These are phyloP conservation scores for Stemphylium vesicarium DNA, from an alignment of 2,329 filamentous ascomycete species.

Conservation along the genomic window DNA sequence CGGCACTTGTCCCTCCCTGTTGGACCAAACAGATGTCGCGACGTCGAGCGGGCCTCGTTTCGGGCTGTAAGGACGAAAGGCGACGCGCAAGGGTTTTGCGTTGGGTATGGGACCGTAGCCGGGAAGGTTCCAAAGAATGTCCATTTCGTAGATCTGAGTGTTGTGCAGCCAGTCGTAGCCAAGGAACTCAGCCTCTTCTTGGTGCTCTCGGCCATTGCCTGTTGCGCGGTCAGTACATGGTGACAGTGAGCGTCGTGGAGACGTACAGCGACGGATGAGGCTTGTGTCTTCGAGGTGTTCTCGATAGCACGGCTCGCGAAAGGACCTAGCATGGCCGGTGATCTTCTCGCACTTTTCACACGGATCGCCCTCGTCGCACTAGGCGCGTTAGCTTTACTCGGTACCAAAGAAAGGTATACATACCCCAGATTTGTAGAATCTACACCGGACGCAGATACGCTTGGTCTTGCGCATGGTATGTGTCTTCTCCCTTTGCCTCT, in stretches of 20 bases:
- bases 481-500: slow-evolving; percentile 40
- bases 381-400: slow-evolving; percentile 6
- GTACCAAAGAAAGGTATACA: neutral
- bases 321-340: slow-evolving; percentile 39
- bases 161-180: slow-evolving; percentile 38
- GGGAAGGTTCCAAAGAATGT: slow-evolving; percentile 45
- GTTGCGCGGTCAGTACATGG: slow-evolving; percentile 11
- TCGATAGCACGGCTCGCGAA: slow-evolving; percentile 42
- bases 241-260: neutral
- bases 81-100: slow-evolving; percentile 32
- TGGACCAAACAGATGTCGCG: slow-evolving; percentile 40
- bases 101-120: slow-evolving; percentile 40
- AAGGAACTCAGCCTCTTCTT: slow-evolving; percentile 42
- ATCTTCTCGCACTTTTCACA: slow-evolving; percentile 43
- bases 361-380: slow-evolving; percentile 44
- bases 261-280: slow-evolving; percentile 42
- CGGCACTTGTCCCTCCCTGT: slow-evolving; percentile 34
- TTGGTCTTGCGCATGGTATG: slow-evolving; percentile 44
- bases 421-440: slow-evolving; percentile 46
- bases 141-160: slow-evolving; percentile 37
- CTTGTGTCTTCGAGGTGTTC: slow-evolving; percentile 41
- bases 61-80: slow-evolving; percentile 38
- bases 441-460: slow-evolving; percentile 43
- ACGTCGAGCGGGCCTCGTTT: slow-evolving; percentile 37
- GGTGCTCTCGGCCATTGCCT: slow-evolving; percentile 47